phyloP scores from a whole-genome alignment of 371 early-diverging fungal species.

The Blakeslea trispora region DNA sequence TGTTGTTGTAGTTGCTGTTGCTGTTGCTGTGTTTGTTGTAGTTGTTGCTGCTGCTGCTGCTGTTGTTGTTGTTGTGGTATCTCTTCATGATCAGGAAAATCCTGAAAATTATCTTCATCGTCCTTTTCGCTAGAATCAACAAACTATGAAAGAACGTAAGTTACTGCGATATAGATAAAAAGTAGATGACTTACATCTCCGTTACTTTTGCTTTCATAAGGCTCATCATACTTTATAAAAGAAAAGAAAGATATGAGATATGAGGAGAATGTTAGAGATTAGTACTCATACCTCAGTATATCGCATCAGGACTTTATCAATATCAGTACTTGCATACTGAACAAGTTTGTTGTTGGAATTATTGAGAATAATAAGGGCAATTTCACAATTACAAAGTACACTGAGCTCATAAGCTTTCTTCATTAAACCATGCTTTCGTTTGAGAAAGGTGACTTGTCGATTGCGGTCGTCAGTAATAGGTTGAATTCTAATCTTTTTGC shows the following conservation, averaged over 20 bases:
- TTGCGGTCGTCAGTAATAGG: conserved; percentile 93
- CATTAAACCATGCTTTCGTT: conserved; percentile 80
- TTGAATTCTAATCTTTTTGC: conserved; percentile 97
- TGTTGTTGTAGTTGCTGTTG: conserved; percentile 16
- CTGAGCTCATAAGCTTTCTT: conserved; percentile 99
- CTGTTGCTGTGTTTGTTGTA: conserved; percentile 20
- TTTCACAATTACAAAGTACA: conserved; percentile 96
- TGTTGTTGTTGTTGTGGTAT: conserved; percentile 17
- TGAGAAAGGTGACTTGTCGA: conserved; percentile 62
- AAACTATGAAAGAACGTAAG: no score
- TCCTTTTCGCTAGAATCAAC: conserved; percentile 14
- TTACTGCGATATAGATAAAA: no score
- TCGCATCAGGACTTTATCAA: conserved; percentile 88
- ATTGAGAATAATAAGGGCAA: conserved; percentile 93
- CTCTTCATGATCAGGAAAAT: conserved; percentile 12
- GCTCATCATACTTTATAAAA: conserved; percentile 38
- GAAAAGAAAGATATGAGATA: no score
- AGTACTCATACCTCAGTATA: conserved; percentile 77
- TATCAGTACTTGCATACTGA: conserved; percentile 89
- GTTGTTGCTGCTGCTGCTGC: conserved; percentile 21
- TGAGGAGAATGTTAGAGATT: background rate
- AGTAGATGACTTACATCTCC: conserved; percentile 29
- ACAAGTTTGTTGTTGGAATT: conserved; percentile 84
- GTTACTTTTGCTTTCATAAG: conserved; percentile 50
- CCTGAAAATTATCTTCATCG: conserved; percentile 15